phyloP scores from a whole-genome alignment of 768 basidiomycete species.

The Auricularia heimuer region DNA sequence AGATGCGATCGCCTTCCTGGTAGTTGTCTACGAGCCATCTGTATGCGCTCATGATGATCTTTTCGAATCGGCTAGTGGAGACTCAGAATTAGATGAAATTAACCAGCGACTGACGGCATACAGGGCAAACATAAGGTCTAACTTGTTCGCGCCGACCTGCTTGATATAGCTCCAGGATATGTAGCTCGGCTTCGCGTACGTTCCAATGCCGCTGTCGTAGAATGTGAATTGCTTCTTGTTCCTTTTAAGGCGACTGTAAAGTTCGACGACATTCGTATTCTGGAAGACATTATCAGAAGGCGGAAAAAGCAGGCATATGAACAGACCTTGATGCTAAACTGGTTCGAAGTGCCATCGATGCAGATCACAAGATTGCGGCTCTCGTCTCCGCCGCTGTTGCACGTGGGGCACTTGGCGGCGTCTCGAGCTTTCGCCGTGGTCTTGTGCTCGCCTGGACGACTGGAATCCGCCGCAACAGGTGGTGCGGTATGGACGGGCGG shows the following conservation, averaged over 20 bases:
- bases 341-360: constrained; percentile 22
- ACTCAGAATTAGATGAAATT: not conserved
- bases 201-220: constrained; percentile 32
- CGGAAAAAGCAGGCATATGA: not conserved
- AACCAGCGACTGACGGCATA: constrained; percentile 11
- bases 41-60: constrained; percentile 27
- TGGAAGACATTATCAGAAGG: constrained; percentile 6
- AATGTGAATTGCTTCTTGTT: constrained; percentile 27
- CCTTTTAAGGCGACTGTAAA: constrained; percentile 28
- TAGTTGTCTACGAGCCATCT: constrained; percentile 34
- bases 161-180: constrained; percentile 12
- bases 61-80: constrained; percentile 26
- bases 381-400: no score
- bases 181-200: constrained; percentile 21
- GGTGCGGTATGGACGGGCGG: no score
- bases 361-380: constrained; percentile 4
- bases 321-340: constrained; percentile 16
- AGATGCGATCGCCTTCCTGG: constrained; percentile 28
- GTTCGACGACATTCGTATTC: constrained; percentile 35
- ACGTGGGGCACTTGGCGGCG: no score
- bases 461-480: no score
- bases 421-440: no score
- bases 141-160: constrained; percentile 15
- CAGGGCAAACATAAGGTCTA: constrained; percentile 32
- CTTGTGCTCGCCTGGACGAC: no score